Evolutionary conservation across 371 early-diverging fungal genomes (phyloP).

Genomic region (Smittium culicis): DNA sequence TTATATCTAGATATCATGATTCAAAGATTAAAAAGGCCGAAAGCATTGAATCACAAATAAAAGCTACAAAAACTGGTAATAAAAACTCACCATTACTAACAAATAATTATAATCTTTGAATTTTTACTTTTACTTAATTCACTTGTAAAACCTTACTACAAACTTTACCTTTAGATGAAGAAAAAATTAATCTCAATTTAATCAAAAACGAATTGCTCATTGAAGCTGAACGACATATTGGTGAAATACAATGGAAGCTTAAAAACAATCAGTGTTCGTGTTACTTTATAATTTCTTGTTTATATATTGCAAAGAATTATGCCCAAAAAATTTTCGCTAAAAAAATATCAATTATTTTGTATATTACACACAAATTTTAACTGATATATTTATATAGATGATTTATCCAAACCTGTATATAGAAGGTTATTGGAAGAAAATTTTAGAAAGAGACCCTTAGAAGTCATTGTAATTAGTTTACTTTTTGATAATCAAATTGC

Average conservation of each 20-base stretch:
- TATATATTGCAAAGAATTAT: constrained; percentile 6
- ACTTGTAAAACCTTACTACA: no score
- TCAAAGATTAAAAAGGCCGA: constrained; percentile 35
- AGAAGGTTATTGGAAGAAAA: constrained; percentile 49
- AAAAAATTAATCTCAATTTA: constrained; percentile 39
- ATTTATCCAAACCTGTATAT: constrained; percentile 56
- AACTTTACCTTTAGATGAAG: no score
- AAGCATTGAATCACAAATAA: constrained; percentile 14
- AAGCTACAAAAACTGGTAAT: constrained; percentile 20
- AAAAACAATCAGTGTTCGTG: constrained; percentile 37
- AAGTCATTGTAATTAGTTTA: constrained; percentile 31
- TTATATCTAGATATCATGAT: constrained; percentile 49
- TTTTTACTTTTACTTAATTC: no score
- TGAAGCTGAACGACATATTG: constrained; percentile 53
- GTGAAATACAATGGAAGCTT: constrained; percentile 52
- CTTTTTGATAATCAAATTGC: neutral
- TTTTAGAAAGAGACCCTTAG: constrained; percentile 45
- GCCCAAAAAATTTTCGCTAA: no score
- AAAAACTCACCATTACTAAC: no score
- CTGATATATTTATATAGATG: no score
- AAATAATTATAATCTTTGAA: no score
- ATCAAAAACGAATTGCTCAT: constrained; percentile 47
- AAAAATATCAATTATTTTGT: no score
- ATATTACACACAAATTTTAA: no score
- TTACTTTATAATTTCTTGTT: neutral